A percentile compares a stretch with the other conserved stretches of the same genome.
Evolutionary conservation across 2,329 filamentous ascomycete species (phyloP).

Genomic region (Nigrospora oryzae): DNA sequence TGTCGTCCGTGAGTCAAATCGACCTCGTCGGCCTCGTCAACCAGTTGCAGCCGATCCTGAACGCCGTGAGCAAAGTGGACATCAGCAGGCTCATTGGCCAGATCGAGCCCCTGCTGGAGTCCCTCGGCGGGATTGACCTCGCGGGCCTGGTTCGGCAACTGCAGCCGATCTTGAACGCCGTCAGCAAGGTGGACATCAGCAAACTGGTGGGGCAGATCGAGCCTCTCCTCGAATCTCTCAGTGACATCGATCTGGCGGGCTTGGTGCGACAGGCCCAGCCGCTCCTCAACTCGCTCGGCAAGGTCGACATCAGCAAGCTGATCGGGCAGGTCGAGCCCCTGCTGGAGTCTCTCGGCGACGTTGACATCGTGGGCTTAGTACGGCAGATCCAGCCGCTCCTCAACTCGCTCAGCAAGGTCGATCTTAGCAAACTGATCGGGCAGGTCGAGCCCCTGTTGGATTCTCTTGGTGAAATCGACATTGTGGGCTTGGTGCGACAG

Average conservation of each 20-base stretch:
- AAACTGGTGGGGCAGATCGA: constrained; percentile 23
- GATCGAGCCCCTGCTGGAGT: constrained; percentile 24
- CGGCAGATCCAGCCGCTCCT: background rate
- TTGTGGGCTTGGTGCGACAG: constrained; percentile 21
- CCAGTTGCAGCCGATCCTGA: constrained; percentile 14
- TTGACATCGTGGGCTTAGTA: constrained; percentile 18
- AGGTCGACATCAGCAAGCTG: constrained; percentile 26
- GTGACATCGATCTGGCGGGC: background rate
- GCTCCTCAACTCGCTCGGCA: constrained; percentile 14
- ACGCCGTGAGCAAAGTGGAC: constrained; percentile 27
- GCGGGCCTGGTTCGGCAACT: background rate
- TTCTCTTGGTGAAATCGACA: constrained; percentile 10
- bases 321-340: constrained; percentile 24
- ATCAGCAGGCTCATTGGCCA: constrained; percentile 24
- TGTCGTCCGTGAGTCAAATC: constrained; percentile 13
- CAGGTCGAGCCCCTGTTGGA: constrained; percentile 21
- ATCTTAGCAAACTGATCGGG: constrained; percentile 18
- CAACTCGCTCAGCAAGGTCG: constrained; percentile 14
- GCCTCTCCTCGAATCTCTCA: constrained; percentile 20
- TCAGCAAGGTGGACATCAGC: constrained; percentile 22
- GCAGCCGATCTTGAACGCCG: constrained; percentile 12
- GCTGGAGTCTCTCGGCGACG: constrained; percentile 18
- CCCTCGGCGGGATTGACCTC: constrained; percentile 14
- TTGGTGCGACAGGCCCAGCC: background rate
- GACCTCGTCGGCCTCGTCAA: constrained; percentile 20